Evolutionary conservation across 495 filamentous ascomycete species (phyloP).

Genomic region (Hyaloscypha variabilis): DNA sequence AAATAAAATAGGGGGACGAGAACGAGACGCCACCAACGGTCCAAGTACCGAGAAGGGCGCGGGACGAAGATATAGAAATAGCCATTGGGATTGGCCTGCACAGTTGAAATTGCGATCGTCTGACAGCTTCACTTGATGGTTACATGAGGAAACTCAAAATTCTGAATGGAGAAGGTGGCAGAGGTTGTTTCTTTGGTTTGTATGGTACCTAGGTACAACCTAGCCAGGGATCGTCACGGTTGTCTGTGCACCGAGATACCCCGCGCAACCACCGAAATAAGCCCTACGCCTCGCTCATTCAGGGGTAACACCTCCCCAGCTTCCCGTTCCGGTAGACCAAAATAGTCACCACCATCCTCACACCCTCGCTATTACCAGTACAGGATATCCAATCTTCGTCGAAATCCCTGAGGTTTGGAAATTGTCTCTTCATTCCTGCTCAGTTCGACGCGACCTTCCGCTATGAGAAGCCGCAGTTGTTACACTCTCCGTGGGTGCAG

Average conservation of each 20-base stretch:
- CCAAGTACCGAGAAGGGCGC: not conserved
- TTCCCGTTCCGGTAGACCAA: not conserved
- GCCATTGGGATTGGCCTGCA: not conserved
- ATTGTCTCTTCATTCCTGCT: not conserved
- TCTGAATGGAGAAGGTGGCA: constrained; percentile 18
- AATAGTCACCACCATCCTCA: too few relatives aligned
- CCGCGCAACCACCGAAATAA: too few relatives aligned
- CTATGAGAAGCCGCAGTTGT: constrained; percentile 13
- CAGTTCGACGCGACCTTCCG: not conserved
- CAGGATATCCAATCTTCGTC: not conserved
- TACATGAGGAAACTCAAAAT: constrained; percentile 6
- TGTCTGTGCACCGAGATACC: too few relatives aligned
- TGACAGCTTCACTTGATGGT: constrained; percentile 15
- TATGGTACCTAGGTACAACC: not conserved
- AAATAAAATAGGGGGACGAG: not conserved
- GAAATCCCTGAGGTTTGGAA: not conserved
- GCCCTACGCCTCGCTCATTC: too few relatives aligned
- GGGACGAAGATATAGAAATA: constrained; percentile 19
- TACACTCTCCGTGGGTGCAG: constrained; percentile 15
- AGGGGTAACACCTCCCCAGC: not conserved
- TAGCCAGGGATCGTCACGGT: not conserved
- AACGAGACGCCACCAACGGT: not conserved
- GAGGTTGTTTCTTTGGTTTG: not conserved
- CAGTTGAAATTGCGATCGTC: constrained; percentile 11
- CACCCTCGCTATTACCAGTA: too few relatives aligned